phyloP scores from a whole-genome alignment of 192 early-diverging fungal species.

The Gaertneriomyces sp. region DNA sequence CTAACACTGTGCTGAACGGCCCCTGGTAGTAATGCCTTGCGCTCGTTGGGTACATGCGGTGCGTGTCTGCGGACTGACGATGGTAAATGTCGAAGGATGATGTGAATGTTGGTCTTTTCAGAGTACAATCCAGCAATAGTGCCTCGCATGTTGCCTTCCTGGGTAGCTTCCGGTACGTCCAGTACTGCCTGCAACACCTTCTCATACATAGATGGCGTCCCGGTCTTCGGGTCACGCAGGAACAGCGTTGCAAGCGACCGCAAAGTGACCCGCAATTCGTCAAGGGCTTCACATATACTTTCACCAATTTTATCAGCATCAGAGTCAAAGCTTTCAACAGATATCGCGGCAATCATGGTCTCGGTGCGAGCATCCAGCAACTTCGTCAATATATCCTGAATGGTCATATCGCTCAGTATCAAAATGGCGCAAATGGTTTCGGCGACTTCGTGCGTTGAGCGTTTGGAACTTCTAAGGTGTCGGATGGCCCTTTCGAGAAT shows the following conservation, averaged over 20 bases:
- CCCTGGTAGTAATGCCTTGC: no score
- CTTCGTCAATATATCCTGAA: constrained; percentile 49
- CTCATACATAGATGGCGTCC: no score
- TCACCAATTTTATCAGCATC: no score
- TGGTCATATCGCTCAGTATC: constrained; percentile 58
- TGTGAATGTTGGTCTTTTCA: constrained; percentile 21
- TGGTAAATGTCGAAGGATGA: constrained; percentile 22
- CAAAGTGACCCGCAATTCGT: no score
- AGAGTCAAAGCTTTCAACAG: no score
- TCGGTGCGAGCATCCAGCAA: constrained; percentile 53
- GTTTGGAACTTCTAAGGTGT: constrained; percentile 33
- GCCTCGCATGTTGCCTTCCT: background rate
- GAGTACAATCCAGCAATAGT: constrained; percentile 9
- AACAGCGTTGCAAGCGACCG: no score
- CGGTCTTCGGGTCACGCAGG: no score
- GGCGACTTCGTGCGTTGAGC: constrained; percentile 44
- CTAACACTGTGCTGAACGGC: no score
- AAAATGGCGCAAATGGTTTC: constrained; percentile 66
- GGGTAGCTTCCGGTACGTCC: no score
- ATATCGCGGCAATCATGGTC: constrained; percentile 31
- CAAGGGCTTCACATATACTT: no score
- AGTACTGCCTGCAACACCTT: no score
- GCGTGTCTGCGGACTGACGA: background rate
- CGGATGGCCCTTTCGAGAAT: constrained; percentile 65
- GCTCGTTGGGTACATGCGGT: background rate